Base-by-base conservation (phyloP, 1,284 basidiomycete species). In the Vanrija humicola region DNA sequence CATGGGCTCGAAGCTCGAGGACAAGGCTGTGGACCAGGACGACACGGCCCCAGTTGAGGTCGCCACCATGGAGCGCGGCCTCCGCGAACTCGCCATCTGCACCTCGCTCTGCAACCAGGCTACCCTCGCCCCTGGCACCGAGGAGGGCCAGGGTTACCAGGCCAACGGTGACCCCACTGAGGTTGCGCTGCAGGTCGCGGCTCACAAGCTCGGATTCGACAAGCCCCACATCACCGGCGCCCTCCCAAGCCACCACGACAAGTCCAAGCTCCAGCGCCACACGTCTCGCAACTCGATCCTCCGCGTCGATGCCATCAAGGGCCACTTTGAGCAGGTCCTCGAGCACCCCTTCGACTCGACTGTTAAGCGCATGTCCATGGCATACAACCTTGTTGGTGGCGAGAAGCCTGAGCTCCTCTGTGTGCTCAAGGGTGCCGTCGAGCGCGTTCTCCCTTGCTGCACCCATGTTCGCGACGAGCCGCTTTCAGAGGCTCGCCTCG, bases 91-190 rank as follows among this genome's bases (percentile, higher is more conserved):
- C 55, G 74, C 75, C 23, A 76, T 78, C 46, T 76, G 78, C 55
- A 77, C 78, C 26, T 68, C 73, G 7, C 69, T 81, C 34, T 80
- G 79, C 68, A 81, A 79, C 67, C 75, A 77, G 59, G 79, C 80
- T 12, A 79, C 76, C 8, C 70, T 81, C 6, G 69, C 73, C 53
- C 62, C 65, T 43, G 67, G 68, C 34, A 60, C 64, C 21, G 72
- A 63, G 6, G 72, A 64, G 29, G 74, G 79, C 12, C n/a, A n/a
- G 25, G 81, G 80, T 18, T 87, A 85, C 86, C 80, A 82, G 44
- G 83, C 84, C 0, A 82, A 83, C 43, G 86, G 86, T 39, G 86
- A 87, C 64, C 83, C 86, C 1, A 87, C 86, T 14, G 82, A 84
- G 66, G 79, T 83, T 43, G 84, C 84, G 1, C 79, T 87, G 10